Percentiles rank a stretch among this genome's conserved stretches.
Evolutionary conservation across 805 yeast genomes (phyloP).

Genomic region (Saitoella complicata): DNA sequence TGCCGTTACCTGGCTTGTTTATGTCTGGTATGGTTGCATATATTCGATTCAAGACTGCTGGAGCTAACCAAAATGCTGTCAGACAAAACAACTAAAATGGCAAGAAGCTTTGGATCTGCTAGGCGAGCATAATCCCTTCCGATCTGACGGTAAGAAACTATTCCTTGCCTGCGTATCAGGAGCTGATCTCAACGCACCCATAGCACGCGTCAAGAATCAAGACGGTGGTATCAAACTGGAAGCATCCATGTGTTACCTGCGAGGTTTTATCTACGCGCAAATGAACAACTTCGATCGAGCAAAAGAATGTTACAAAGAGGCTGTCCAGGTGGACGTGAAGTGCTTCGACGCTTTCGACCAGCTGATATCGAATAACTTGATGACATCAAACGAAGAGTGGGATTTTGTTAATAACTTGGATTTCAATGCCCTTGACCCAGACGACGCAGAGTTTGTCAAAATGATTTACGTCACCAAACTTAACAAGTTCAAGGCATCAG

Average conservation of each 20-base stretch:
- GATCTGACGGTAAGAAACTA: slow-evolving; percentile 22
- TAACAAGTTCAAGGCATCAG: slow-evolving; percentile 29
- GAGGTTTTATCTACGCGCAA: slow-evolving; percentile 70
- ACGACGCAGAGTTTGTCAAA: slow-evolving; percentile 65
- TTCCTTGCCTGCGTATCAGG: not conserved
- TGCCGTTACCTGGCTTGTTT: slow-evolving; percentile 71
- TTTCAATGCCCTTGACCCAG: slow-evolving; percentile 38
- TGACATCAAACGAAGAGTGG: slow-evolving; percentile 82
- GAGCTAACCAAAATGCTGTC: not conserved
- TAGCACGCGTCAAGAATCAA: slow-evolving; percentile 12
- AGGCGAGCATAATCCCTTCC: slow-evolving; percentile 69
- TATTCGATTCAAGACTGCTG: too few species aligned
- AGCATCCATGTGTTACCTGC: slow-evolving; percentile 67
- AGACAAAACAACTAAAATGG: slow-evolving; percentile 23
- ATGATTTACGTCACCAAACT: slow-evolving; percentile 60
- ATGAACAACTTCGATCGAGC: slow-evolving; percentile 77
- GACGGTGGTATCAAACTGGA: slow-evolving; percentile 82
- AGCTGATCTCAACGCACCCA: not conserved
- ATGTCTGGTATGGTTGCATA: slow-evolving; percentile 27
- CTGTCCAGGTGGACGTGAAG: slow-evolving; percentile 71
- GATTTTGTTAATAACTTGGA: slow-evolving; percentile 47
- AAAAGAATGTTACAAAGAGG: slow-evolving; percentile 72
- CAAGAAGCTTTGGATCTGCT: slow-evolving; percentile 80
- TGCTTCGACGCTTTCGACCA: slow-evolving; percentile 87
- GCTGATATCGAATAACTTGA: slow-evolving; percentile 49